Evolutionary conservation across 2,329 filamentous ascomycete species (phyloP).

Genomic region (Emmonsia crescens): DNA sequence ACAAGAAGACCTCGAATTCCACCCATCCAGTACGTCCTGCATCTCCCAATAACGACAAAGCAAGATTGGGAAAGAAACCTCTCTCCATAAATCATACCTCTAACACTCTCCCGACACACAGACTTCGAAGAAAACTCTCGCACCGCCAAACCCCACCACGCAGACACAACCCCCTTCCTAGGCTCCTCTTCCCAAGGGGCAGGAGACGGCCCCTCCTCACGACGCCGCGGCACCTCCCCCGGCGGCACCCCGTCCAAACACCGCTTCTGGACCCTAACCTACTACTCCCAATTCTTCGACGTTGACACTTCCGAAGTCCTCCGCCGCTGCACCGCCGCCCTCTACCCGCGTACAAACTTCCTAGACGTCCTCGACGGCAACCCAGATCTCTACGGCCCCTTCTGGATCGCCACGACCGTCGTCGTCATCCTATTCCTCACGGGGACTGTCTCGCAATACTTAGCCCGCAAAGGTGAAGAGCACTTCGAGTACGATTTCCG

Average conservation of each 20-base stretch:
- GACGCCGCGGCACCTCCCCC: slow-evolving; percentile 30
- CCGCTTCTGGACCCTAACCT: slow-evolving; percentile 82
- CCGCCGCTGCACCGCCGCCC: slow-evolving; percentile 72
- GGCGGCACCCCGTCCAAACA: slow-evolving; percentile 55
- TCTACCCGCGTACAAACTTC: slow-evolving; percentile 88
- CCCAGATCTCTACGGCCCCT: slow-evolving; percentile 89
- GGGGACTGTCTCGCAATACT: slow-evolving; percentile 86
- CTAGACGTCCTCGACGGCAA: slow-evolving; percentile 95
- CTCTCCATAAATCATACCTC: not conserved
- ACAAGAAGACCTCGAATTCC: slow-evolving; percentile 98
- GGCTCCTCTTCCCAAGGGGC: slow-evolving; percentile 42
- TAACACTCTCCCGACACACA: slow-evolving; percentile 17
- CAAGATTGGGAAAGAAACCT: not conserved
- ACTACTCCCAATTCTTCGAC: slow-evolving; percentile 98
- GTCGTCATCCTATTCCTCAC: slow-evolving; percentile 91
- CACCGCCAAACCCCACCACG: slow-evolving; percentile 39
- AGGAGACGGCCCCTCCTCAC: slow-evolving; percentile 30
- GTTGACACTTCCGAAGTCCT: slow-evolving; percentile 89
- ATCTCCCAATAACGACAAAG: not conserved
- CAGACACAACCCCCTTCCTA: slow-evolving; percentile 42
- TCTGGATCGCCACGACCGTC: slow-evolving; percentile 98
- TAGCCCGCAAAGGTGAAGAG: slow-evolving; percentile 54
- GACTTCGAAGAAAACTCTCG: slow-evolving; percentile 57
- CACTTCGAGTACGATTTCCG: slow-evolving; percentile 88
- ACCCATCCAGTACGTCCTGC: slow-evolving; percentile 58